Base-by-base conservation (phyloP, 805 yeast species). In the Naumovozyma dairenensis region DNA sequence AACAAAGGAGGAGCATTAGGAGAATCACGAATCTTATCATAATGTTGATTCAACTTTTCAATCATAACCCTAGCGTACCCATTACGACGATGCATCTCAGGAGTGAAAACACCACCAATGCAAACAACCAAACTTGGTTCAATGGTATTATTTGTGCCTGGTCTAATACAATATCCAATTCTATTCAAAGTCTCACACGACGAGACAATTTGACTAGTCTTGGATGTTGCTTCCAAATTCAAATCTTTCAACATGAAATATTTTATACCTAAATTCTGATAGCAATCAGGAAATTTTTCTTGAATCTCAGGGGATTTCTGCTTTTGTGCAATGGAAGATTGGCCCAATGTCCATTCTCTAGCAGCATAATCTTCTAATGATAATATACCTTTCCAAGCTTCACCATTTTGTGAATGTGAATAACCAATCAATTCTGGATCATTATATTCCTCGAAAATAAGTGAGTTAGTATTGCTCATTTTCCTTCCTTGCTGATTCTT, bases 71-170 rank as follows among this genome's bases (percentile, higher is more conserved):
- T 52, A 0, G 80, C 81, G 45, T 72, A 74, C 2, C 81, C 80
- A 39, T 66, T 67, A 10, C 69, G 66, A 33, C 86, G 66, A 43
- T 60, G 56, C 27, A 62, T 44, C 12, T 57, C 52, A 5, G 66
- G 53, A 1, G 82, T 75, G 48, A 57, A 77, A 1, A 78, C 84
- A 8, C 77, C 72, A 16, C 83, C 84, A 37, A 77, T 55, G 35
- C 73, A 55, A 32, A 65, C 55, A n/a, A 59, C 40, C 4, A 60
- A 37, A 4, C 55, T 48, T 8, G 60, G 56, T 16, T 48, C 51
- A 16, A 59, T 32, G 5, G 44, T 42, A 1, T 56, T 57, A 16
- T 44, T 30, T 4, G 48, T 33, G 21, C 30, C 44, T 1, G 59
- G 55, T 16, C 44, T 38, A 7, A 52, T 41, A 18, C 48, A 48